Evolutionary conservation across 2,329 filamentous ascomycete species (phyloP).

Genomic region (Phoma sp.): DNA sequence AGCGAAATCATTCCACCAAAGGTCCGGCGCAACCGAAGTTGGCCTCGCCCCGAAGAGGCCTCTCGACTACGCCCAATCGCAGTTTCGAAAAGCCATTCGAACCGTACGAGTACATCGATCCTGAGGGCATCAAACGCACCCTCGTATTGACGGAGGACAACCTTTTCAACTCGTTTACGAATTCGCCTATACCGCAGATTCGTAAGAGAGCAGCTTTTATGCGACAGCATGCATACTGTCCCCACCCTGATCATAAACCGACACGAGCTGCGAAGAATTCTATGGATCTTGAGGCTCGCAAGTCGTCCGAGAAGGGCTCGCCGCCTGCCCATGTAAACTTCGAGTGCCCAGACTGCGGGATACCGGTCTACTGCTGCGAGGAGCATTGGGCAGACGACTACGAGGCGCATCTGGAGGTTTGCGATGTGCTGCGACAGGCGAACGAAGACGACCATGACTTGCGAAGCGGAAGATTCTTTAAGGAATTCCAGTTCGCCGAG

Average conservation of each 20-base stretch:
- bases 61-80: constrained; percentile 41
- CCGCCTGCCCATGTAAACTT: constrained; percentile 86
- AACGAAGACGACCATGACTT: constrained; percentile 99
- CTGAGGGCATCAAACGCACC: constrained; percentile 42
- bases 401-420: constrained; percentile 88
- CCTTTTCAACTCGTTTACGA: constrained; percentile 90
- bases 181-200: constrained; percentile 88
- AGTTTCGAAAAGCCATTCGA: constrained; percentile 40
- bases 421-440: constrained; percentile 87
- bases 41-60: constrained; percentile 32
- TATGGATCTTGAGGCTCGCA: constrained; percentile 67
- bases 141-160: constrained; percentile 72
- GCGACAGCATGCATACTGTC: constrained; percentile 90
- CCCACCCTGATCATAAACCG: constrained; percentile 84
- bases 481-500: constrained; percentile 90
- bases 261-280: constrained; percentile 72
- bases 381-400: constrained; percentile 97
- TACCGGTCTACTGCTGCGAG: constrained; percentile 92
- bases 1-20: constrained; percentile 45
- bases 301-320: constrained; percentile 60
- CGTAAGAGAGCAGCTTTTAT: constrained; percentile 88
- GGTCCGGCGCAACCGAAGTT: constrained; percentile 32
- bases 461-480: constrained; percentile 86
- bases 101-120: constrained; percentile 45
- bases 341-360: constrained; percentile 94